phyloP scores from a whole-genome alignment of 2,329 filamentous ascomycete species.

The Calonectria henricotiae region DNA sequence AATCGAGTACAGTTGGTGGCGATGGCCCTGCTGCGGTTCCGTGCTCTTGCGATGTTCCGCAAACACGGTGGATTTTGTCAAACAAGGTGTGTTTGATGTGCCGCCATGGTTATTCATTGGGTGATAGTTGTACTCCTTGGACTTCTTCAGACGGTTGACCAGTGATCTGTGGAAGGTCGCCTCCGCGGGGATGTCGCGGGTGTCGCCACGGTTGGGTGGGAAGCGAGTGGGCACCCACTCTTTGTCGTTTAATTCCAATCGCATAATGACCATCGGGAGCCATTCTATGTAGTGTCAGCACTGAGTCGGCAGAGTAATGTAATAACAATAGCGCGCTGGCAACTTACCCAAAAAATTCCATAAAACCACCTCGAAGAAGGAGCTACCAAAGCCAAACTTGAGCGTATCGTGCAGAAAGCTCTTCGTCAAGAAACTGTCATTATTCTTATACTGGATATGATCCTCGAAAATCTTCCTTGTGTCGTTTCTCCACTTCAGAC shows the following conservation, averaged over 20 bases:
- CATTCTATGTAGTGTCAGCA: background rate
- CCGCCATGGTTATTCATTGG: background rate
- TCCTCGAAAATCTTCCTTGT: background rate
- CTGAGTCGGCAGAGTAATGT: too few relatives aligned
- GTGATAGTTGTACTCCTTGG: background rate
- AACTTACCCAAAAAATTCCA: conserved; percentile 13
- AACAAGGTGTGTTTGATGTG: background rate
- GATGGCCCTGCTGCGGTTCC: too few relatives aligned
- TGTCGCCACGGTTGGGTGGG: background rate
- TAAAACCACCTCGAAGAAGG: conserved; percentile 2
- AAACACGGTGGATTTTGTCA: background rate
- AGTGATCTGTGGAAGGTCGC: background rate
- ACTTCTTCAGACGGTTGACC: background rate
- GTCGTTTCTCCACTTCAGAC: background rate
- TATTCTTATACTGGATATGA: background rate
- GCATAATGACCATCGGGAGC: background rate
- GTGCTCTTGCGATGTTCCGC: background rate
- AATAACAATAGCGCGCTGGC: too few relatives aligned
- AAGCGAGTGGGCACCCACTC: background rate
- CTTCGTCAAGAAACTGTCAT: background rate
- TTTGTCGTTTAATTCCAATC: background rate
- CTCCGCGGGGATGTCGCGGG: background rate
- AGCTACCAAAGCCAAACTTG: conserved; percentile 2
- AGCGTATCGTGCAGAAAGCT: conserved; percentile 17
- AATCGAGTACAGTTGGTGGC: too few relatives aligned